Percentiles rank a stretch among this genome's conserved stretches.
phyloP scores from a whole-genome alignment of 129 eudicot species.

The Escallonia herrerae region DNA sequence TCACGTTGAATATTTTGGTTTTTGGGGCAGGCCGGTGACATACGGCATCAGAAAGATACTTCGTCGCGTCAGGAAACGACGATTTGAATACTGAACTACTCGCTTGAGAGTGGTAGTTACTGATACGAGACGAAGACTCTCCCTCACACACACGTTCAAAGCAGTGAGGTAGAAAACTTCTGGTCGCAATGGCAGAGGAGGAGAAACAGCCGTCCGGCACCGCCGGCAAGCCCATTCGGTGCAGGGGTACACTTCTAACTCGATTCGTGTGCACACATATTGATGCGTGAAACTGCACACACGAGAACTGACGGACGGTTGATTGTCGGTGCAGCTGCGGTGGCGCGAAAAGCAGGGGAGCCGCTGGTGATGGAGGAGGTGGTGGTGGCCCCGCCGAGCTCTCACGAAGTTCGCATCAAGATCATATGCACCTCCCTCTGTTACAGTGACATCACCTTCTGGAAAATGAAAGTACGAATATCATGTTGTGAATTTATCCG shows the following conservation, averaged over 20 bases:
- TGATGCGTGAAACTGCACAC: no score
- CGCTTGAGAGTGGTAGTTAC: no score
- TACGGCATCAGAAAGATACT: no score
- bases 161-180: background rate
- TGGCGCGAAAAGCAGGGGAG: constrained; percentile 60
- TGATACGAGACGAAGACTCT: no score
- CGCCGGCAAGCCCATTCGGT: constrained; percentile 41
- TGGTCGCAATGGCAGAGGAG: constrained; percentile 8
- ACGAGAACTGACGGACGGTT: no score
- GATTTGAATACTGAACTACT: no score
- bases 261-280: no score
- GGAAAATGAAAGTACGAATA: constrained; percentile 45
- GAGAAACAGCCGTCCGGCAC: constrained; percentile 21
- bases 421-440: constrained; percentile 76
- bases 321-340: constrained; percentile 43
- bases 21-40: no score
- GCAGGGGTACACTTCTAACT: constrained; percentile 35
- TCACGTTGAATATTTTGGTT: no score
- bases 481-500: no score
- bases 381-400: constrained; percentile 51
- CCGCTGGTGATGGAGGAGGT: constrained; percentile 70
- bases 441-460: constrained; percentile 59
- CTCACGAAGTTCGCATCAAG: constrained; percentile 56
- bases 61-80: no score
- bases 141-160: no score